phyloP scores from a whole-genome alignment of 805 yeast genomes.

The Komagataella pastoris region DNA sequence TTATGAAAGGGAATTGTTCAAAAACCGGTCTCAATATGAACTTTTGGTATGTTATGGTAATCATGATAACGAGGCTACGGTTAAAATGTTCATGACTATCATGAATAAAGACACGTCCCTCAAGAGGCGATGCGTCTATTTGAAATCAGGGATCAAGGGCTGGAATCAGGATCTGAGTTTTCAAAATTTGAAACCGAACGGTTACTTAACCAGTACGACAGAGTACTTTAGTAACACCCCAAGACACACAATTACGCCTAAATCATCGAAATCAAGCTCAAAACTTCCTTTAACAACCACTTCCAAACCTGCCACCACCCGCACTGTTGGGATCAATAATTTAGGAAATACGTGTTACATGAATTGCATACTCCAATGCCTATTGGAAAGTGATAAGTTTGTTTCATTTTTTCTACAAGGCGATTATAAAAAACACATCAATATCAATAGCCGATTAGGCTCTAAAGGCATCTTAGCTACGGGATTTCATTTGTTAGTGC shows the following conservation, averaged over 20 bases:
- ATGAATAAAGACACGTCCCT: conserved; percentile 21
- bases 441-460: conserved; percentile 62
- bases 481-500: conserved; percentile 47
- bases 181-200: neutral
- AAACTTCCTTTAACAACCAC: neutral
- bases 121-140: conserved; percentile 27
- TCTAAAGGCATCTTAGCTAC: conserved; percentile 69
- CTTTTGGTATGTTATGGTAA: conserved; percentile 50
- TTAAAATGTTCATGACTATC: conserved; percentile 20
- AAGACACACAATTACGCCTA: conserved; percentile 5
- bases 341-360: conserved; percentile 89
- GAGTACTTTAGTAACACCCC: conserved; percentile 2
- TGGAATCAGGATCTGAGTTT: conserved; percentile 19
- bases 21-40: conserved; percentile 39
- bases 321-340: conserved; percentile 58
- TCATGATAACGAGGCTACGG: conserved; percentile 14
- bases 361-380: conserved; percentile 83
- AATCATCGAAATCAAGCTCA: neutral
- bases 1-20: conserved; percentile 40
- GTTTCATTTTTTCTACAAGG: conserved; percentile 48
- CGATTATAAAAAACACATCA: conserved; percentile 53
- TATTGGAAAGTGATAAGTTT: conserved; percentile 59
- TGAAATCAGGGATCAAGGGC: conserved; percentile 65
- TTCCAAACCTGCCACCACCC: conserved; percentile 18
- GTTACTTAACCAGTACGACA: neutral